These are phyloP conservation scores for Ochetophila trinervis DNA, from an alignment of 306 rosid genomes.

Conservation along the genomic window DNA sequence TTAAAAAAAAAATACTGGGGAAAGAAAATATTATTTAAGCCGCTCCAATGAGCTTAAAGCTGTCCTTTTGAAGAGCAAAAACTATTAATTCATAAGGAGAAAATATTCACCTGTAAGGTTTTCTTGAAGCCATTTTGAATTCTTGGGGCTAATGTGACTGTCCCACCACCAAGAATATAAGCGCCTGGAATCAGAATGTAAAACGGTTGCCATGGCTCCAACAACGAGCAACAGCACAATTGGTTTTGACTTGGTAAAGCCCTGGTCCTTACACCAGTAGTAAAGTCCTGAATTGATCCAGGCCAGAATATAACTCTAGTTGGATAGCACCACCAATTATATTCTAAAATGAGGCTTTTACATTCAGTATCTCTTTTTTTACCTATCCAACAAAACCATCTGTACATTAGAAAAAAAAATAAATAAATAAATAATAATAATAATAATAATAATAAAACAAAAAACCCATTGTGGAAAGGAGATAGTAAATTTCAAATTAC, in stretches of 20 bases:
- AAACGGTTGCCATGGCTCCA: slow-evolving; percentile 75
- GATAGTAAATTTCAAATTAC: slow-evolving; percentile 22
- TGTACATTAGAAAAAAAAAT: slow-evolving; percentile 11
- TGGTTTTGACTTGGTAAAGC: slow-evolving; percentile 51
- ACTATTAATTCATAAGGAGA: slow-evolving; percentile 14
- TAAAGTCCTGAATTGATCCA: slow-evolving; percentile 45
- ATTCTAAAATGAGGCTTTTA: slow-evolving; percentile 22
- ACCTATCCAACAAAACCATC: slow-evolving; percentile 30
- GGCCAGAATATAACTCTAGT: slow-evolving; percentile 52
- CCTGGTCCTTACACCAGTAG: slow-evolving; percentile 41
- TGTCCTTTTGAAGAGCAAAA: neutral
- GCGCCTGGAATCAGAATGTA: slow-evolving; percentile 83
- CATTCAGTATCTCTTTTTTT: slow-evolving; percentile 15
- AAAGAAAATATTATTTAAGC: too few species aligned
- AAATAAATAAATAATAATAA: neutral
- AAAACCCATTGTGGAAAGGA: neutral
- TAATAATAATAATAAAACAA: too few species aligned
- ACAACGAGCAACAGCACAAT: slow-evolving; percentile 54
- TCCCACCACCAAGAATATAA: slow-evolving; percentile 99
- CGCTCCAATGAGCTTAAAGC: too few species aligned
- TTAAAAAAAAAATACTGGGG: too few species aligned
- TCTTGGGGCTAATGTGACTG: slow-evolving; percentile 92
- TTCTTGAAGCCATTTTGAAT: slow-evolving; percentile 99
- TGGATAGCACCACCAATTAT: slow-evolving; percentile 24
- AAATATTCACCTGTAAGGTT: slow-evolving; percentile 73